phyloP scores from a whole-genome alignment of 73 alveolate species.

The Paramecium biaurelia region DNA sequence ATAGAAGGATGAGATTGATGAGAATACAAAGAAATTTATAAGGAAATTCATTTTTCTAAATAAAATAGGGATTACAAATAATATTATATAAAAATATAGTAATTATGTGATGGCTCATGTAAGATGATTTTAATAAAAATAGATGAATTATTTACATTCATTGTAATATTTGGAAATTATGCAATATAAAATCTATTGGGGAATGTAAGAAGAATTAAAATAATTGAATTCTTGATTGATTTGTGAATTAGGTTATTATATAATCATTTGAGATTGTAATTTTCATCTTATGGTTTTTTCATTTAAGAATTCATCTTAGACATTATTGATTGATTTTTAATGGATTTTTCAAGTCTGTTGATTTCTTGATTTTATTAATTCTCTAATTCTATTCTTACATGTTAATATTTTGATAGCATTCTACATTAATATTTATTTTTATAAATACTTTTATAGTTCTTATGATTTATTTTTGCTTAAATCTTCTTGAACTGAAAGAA shows the following conservation, averaged over 20 bases:
- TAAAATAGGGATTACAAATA: neutral
- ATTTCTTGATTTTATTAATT: neutral
- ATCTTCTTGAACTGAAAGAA: neutral
- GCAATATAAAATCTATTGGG: constrained; percentile 28
- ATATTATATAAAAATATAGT: neutral
- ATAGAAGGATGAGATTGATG: neutral
- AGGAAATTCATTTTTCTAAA: constrained; percentile 28
- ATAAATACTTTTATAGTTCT: neutral
- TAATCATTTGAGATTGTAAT: neutral
- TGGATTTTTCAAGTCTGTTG: neutral
- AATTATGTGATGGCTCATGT: neutral
- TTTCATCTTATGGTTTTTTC: neutral
- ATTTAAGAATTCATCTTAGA: neutral
- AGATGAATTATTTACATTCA: neutral
- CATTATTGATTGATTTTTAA: constrained; percentile 35
- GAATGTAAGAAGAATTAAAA: neutral
- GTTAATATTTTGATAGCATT: neutral
- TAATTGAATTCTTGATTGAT: neutral
- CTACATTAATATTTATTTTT: neutral
- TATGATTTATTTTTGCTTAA: neutral
- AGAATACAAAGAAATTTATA: neutral
- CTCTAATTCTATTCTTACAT: constrained; percentile 14
- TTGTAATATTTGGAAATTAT: neutral
- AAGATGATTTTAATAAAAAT: neutral
- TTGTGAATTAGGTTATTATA: neutral